A percentile compares a stretch with the other conserved stretches of the same genome.
phyloP scores from a whole-genome alignment of 1,139 yeast species.

The Kazachstania sp. region DNA sequence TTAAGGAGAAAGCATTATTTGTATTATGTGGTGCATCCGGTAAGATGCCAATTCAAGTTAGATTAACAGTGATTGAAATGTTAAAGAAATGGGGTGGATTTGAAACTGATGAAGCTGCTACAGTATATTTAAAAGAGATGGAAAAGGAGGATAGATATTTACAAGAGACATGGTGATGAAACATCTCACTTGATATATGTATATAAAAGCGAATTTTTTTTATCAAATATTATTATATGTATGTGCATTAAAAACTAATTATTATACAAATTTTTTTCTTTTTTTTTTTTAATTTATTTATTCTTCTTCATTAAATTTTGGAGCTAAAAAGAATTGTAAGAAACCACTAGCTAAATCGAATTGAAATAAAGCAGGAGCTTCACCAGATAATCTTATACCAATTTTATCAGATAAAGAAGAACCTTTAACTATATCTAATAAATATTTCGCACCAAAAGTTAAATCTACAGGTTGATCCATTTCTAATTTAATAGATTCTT shows the following conservation, averaged over 20 bases:
- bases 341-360: slow-evolving; percentile 89
- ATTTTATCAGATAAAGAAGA: slow-evolving; percentile 68
- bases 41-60: slow-evolving; percentile 85
- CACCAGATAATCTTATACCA: slow-evolving; percentile 78
- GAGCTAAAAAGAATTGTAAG: slow-evolving; percentile 92
- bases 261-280: not conserved
- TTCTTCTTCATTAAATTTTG: slow-evolving; percentile 90
- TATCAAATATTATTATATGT: not conserved
- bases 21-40: slow-evolving; percentile 93
- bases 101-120: slow-evolving; percentile 40
- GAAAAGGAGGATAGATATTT: slow-evolving; percentile 63
- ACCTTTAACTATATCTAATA: slow-evolving; percentile 87
- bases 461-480: slow-evolving; percentile 82
- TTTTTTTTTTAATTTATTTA: slow-evolving; percentile 21
- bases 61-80: slow-evolving; percentile 62
- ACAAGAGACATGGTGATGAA: slow-evolving; percentile 83
- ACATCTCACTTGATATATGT: too few species aligned
- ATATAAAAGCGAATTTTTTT: not conserved
- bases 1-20: slow-evolving; percentile 48
- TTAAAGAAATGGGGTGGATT: slow-evolving; percentile 38
- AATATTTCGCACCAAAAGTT: slow-evolving; percentile 85
- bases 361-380: slow-evolving; percentile 91
- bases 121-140: slow-evolving; percentile 44
- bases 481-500: slow-evolving; percentile 63
- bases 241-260: not conserved